A percentile compares a stretch with the other conserved stretches of the same genome.
phyloP scores from a whole-genome alignment of 164 flowering plant species.

The Tetrastigma voinierianum region DNA sequence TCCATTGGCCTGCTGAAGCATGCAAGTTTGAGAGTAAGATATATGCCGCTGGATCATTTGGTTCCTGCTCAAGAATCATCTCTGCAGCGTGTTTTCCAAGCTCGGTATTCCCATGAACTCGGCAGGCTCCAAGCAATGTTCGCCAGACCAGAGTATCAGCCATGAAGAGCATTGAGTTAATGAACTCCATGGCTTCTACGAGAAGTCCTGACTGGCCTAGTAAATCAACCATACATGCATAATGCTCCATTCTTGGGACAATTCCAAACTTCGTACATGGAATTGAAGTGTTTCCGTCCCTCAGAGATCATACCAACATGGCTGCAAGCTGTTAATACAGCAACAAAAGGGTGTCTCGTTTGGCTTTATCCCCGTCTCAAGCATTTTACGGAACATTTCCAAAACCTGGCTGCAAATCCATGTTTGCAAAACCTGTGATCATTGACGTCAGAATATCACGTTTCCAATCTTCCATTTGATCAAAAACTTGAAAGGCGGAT shows the following conservation, averaged over 20 bases:
- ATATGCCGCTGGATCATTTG: conserved; percentile 69
- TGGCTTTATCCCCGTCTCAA: conserved; percentile 49
- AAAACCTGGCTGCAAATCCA: conserved; percentile 61
- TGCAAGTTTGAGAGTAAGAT: conserved; percentile 78
- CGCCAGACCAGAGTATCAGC: conserved; percentile 76
- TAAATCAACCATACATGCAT: conserved; percentile 89
- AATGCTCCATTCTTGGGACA: conserved; percentile 79
- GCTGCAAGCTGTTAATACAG: conserved; percentile 84
- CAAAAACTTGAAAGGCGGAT: conserved; percentile 58
- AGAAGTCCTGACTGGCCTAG: conserved; percentile 73
- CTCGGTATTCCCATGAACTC: conserved; percentile 49
- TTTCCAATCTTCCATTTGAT: conserved; percentile 51
- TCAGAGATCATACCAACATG: conserved; percentile 71
- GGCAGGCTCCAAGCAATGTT: conserved; percentile 81
- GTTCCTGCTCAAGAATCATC: conserved; percentile 62
- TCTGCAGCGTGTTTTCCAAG: conserved; percentile 65
- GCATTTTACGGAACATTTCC: conserved; percentile 63
- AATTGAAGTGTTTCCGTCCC: conserved; percentile 68
- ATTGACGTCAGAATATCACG: conserved; percentile 84
- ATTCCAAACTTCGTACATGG: conserved; percentile 55
- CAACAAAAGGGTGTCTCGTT: conserved; percentile 73
- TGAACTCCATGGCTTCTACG: conserved; percentile 56
- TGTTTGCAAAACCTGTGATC: conserved; percentile 88
- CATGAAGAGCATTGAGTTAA: conserved; percentile 76
- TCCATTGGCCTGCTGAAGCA: conserved; percentile 70